Evolutionary conservation across 495 filamentous ascomycete species (phyloP), one percentile per base, ranked within the genome.

Genomic region (Umbilicaria muhlenbergii): DNA sequence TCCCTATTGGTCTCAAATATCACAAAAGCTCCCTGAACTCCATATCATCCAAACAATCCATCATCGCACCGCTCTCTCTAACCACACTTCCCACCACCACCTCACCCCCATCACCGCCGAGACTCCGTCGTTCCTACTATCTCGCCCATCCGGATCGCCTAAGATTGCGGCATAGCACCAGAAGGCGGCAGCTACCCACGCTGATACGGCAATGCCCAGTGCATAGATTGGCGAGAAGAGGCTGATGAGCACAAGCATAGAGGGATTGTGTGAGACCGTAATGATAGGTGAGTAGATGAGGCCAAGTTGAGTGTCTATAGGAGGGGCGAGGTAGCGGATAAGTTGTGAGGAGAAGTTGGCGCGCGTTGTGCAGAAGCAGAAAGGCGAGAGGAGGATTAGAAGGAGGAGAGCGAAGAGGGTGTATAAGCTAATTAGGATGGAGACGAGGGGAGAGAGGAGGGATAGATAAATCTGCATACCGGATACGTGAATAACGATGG

Each of bases 91-190:
- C 77, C 77, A 81, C 71, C 74, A 79, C 38, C 58, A 56, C 49
- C 70, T 61, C 45, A 81, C 71, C 4, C 68, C 68, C 16, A 81
- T 57, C 11, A 81, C 75, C 7, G 75, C 70, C 1, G 71, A 67
- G 32, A 69, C 64, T 8, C 77, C 77, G 48, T 80, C 77, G 43
- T 80, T 73, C 39, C 67, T 69, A 34, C 70, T 65, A 48, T 77
- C 77, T 39, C 69, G 71, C n/a, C 73, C 73, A 33, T 75, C 73
- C 32, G 74, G 75, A 52, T 79, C 73, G 1, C 77, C 77, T 34
- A 81, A 54, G 10, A 80, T 65, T 51, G 66, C 67, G 19, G 75
- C 65, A 46, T 73, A 77, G 43, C 75, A 56, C 77, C 77, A 81
- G 60, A 80, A 81, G 35, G 65, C 67, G 1, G 72, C 77, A 0